Conservation (phyloP, 768 basidiomycete species). For the Phaeolepiota aurea region DNA sequence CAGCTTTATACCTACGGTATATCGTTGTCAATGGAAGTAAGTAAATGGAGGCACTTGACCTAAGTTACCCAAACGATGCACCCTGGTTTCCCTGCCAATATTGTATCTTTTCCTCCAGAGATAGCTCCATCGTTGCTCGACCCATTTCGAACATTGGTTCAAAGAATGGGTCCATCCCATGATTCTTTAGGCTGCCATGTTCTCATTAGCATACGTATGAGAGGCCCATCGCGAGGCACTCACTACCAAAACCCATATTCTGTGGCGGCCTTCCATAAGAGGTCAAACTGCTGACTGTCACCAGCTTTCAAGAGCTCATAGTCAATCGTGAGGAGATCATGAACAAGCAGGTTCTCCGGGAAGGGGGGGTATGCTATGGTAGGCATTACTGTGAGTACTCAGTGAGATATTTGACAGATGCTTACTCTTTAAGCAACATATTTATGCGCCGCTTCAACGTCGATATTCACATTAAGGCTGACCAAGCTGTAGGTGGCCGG, state of each 20-base stretch:
- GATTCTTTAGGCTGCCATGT: constrained; percentile 36
- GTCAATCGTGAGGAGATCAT: constrained; percentile 45
- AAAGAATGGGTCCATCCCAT: constrained; percentile 34
- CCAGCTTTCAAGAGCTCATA: constrained; percentile 33
- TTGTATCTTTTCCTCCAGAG: constrained; percentile 43
- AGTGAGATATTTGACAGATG: no score
- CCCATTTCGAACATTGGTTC: constrained; percentile 46
- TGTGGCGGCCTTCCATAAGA: constrained; percentile 44
- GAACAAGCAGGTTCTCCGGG: constrained; percentile 38
- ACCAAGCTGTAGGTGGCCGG: no score
- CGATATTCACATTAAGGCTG: no score
- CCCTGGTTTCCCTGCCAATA: constrained; percentile 45
- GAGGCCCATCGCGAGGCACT: constrained; percentile 13
- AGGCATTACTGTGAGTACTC: no score
- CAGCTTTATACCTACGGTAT: constrained; percentile 46
- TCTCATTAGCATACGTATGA: constrained; percentile 2
- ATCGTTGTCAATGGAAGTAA: no score
- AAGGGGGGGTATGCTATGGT: constrained; percentile 23
- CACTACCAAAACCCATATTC: constrained; percentile 57
- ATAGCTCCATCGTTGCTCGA: constrained; percentile 37
- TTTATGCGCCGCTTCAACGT: no score
- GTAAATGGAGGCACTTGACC: no score
- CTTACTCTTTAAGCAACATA: no score
- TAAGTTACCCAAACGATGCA: constrained; percentile 23
- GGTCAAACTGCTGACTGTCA: constrained; percentile 30